Evolutionary conservation across 257 asterid genomes (phyloP), one percentile per base, ranked within the genome.

Genomic region (Capsicum chinense): DNA sequence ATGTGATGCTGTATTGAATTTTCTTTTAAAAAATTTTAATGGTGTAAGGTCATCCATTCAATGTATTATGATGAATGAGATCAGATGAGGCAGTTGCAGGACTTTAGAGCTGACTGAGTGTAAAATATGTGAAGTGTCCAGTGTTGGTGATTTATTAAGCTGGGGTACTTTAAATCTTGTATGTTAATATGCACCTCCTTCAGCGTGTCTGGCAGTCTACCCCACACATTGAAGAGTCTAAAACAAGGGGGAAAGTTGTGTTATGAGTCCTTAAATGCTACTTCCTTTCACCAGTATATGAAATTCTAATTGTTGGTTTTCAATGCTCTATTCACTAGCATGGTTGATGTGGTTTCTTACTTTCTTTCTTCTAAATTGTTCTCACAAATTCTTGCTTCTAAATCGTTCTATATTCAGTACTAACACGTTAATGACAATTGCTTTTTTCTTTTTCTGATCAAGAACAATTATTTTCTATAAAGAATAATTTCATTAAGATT

Each of bases 61-160:
- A 74, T 74, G 81, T 21, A 13, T 73, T 47, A 47, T 73, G 59
- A 48, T 52, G 62, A 74, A 74, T 52, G 81, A 21, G 62, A 50
- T 13, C 5, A 8, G 14, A 6, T 50, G 44, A 21, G 81, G 62
- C 47, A 74, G 21, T 50, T 52, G 62, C 81, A 74, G 21, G 81
- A 74, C 81, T 50, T 7, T 6, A 21, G 81, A 52, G n/a, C 21
- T 74, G 13, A 50, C 19, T 21, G 62, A 21, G 44, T 21, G 48
- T 13, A 50, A 73, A 12, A 48, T 42, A 47, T 21, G 81, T 74
- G 19, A 12, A 74, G 81, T 73, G 63, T 52, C 39, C 52, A 52
- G 44, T 21, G 13, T 52, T 47, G 47, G 21, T 13, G 47, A 19
- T 76, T 73, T 52, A 76, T 76, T 52, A 54, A 7, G 8, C 63